Conservation (phyloP, 306 rosid genomes). For the Rosa chinensis region DNA sequence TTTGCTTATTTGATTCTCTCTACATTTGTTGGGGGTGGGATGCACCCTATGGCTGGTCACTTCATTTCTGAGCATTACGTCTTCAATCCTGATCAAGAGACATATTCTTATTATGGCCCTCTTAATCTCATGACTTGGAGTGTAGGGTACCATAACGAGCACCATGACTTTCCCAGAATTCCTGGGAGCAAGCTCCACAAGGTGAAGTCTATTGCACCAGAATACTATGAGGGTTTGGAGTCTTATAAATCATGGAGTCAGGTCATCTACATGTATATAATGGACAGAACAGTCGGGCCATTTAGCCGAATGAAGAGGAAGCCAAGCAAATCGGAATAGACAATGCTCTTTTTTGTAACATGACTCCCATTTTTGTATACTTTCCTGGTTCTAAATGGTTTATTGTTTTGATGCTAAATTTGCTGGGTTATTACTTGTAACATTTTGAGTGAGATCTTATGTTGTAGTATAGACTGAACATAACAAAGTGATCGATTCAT, state of each 20-base stretch:
- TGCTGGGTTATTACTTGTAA: slow-evolving; percentile 21
- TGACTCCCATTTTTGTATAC: slow-evolving; percentile 1
- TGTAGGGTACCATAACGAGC: slow-evolving; percentile 90
- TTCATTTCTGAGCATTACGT: slow-evolving; percentile 93
- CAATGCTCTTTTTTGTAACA: slow-evolving; percentile 14
- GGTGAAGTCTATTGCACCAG: slow-evolving; percentile 87
- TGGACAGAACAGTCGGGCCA: slow-evolving; percentile 84
- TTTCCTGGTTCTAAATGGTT: slow-evolving; percentile 17
- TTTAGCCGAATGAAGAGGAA: slow-evolving; percentile 90
- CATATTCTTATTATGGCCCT: slow-evolving; percentile 94
- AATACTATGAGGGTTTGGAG: slow-evolving; percentile 58
- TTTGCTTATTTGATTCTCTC: slow-evolving; percentile 74
- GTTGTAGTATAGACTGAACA: slow-evolving; percentile 29
- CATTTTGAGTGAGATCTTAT: slow-evolving; percentile 24
- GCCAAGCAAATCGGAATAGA: slow-evolving; percentile 55
- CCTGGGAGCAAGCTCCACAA: slow-evolving; percentile 83
- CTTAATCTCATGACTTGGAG: slow-evolving; percentile 80
- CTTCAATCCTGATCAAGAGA: slow-evolving; percentile 83
- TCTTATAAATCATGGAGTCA: slow-evolving; percentile 78
- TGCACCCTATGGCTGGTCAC: slow-evolving; percentile 99
- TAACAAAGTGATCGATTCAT: slow-evolving; percentile 25
- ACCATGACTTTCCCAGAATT: slow-evolving; percentile 93
- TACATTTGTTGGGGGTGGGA: slow-evolving; percentile 88
- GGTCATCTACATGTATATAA: slow-evolving; percentile 76
- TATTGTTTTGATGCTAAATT: slow-evolving; percentile 2